Evolutionary conservation across 139 green algal species (phyloP).

Genomic region (Chlorella sp.): DNA sequence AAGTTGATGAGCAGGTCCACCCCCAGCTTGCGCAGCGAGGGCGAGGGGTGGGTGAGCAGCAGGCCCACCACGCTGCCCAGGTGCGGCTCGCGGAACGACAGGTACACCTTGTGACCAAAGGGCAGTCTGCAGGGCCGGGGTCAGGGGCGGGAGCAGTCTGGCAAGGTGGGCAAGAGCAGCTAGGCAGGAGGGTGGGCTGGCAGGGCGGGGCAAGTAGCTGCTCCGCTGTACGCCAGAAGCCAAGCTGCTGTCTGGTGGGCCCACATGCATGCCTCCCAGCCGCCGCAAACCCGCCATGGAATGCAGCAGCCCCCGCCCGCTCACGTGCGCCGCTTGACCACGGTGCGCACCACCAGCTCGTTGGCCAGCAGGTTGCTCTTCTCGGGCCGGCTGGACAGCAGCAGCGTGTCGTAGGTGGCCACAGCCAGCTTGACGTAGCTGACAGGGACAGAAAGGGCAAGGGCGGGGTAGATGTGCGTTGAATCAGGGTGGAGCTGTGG

Average conservation of each 20-base stretch:
- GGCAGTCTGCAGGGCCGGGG: constrained; percentile 5
- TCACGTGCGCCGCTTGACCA: constrained; percentile 17
- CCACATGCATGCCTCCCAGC: no score
- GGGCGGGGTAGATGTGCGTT: no score
- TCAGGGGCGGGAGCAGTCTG: no score
- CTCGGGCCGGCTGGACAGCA: constrained; percentile 17
- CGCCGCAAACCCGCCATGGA: no score
- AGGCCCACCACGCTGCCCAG: constrained; percentile 53
- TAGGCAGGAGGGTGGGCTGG: no score
- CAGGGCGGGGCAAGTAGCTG: no score
- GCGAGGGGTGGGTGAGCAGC: constrained; percentile 37
- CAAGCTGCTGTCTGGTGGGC: no score
- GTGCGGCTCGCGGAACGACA: constrained; percentile 26
- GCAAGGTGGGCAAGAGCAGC: background rate
- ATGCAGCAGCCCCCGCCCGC: background rate
- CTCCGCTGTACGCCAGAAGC: no score
- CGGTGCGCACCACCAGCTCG: constrained; percentile 54
- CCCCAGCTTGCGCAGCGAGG: constrained; percentile 37
- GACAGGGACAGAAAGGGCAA: no score
- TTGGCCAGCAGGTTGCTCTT: constrained; percentile 49
- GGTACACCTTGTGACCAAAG: background rate
- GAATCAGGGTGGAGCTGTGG: no score
- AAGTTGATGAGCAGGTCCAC: constrained; percentile 54
- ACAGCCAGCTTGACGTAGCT: constrained; percentile 56
- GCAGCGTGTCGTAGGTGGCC: constrained; percentile 51